Evolutionary conservation across 1,139 yeast species (phyloP).

Genomic region (Suhomyces taliae): DNA sequence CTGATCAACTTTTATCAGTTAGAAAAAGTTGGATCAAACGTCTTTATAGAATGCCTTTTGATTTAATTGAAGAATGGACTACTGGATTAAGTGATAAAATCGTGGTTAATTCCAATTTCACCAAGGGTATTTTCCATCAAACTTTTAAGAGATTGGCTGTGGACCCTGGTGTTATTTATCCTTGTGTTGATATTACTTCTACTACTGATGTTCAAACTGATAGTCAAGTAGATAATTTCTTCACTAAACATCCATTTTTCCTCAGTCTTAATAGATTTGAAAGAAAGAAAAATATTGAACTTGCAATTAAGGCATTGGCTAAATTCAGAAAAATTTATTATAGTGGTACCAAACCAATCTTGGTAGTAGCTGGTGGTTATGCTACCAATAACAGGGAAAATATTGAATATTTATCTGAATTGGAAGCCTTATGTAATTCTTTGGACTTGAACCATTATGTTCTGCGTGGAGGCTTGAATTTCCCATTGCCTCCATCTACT

Average conservation of each 20-base stretch:
- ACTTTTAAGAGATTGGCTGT: conserved; percentile 55
- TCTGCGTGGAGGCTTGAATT: conserved; percentile 44
- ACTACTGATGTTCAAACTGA: conserved; percentile 21
- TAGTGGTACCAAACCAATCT: conserved; percentile 30
- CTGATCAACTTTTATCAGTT: conserved; percentile 77
- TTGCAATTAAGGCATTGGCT: conserved; percentile 71
- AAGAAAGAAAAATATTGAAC: conserved; percentile 73
- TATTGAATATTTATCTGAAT: conserved; percentile 64
- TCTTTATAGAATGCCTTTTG: conserved; percentile 80
- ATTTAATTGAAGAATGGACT: conserved; percentile 75
- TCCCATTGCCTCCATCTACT: conserved; percentile 33
- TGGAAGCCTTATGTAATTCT: conserved; percentile 49
- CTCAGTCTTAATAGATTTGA: conserved; percentile 88
- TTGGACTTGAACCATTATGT: conserved; percentile 50
- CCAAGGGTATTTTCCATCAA: conserved; percentile 63
- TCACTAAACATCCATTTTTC: conserved; percentile 43
- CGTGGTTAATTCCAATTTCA: conserved; percentile 86
- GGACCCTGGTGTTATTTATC: conserved; percentile 77
- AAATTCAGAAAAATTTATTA: conserved; percentile 27
- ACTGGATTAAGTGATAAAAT: conserved; percentile 75
- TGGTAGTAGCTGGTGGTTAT: conserved; percentile 90
- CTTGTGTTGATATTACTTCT: conserved; percentile 65
- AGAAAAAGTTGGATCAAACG: conserved; percentile 56
- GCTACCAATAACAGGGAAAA: conserved; percentile 78
- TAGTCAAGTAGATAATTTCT: conserved; percentile 34